Conservation (phyloP, 2,329 filamentous ascomycete species). For the Chrysosporium queenslandicum region DNA sequence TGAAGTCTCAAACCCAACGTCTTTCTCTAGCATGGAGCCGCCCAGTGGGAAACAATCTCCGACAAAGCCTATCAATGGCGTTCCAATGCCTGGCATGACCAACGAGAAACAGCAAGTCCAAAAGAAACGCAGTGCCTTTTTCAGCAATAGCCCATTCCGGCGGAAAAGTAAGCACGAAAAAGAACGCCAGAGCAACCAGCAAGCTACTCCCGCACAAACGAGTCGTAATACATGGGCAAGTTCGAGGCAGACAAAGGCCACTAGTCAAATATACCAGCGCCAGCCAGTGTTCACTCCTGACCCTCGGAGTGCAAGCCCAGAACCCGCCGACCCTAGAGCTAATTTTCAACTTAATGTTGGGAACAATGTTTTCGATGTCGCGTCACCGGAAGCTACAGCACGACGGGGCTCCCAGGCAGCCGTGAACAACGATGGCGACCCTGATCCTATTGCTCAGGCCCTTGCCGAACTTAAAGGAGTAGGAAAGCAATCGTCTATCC, state of each 20-base stretch:
- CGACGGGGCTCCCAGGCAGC: constrained; percentile 30
- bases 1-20: constrained; percentile 81
- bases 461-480: constrained; percentile 87
- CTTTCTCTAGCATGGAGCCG: constrained; percentile 75
- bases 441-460: constrained; percentile 83
- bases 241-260: constrained; percentile 34
- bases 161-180: constrained; percentile 79
- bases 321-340: constrained; percentile 81
- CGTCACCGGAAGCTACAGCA: constrained; percentile 55
- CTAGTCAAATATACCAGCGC: constrained; percentile 22
- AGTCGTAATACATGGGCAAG: constrained; percentile 46
- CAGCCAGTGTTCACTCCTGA: constrained; percentile 20
- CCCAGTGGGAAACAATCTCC: constrained; percentile 65
- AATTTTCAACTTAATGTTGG: constrained; percentile 90
- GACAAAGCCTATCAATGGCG: constrained; percentile 43
- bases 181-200: constrained; percentile 35
- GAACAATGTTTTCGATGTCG: constrained; percentile 91
- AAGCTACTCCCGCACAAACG: constrained; percentile 30
- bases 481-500: constrained; percentile 64
- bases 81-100: constrained; percentile 36
- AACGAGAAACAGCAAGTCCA: constrained; percentile 55
- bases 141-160: constrained; percentile 86
- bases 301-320: constrained; percentile 49
- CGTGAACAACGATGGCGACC: constrained; percentile 47
- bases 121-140: constrained; percentile 72